These are phyloP conservation scores for Phlyctochytrium arcticum DNA, from an alignment of 192 early-diverging fungal species.

Conservation along the genomic window DNA sequence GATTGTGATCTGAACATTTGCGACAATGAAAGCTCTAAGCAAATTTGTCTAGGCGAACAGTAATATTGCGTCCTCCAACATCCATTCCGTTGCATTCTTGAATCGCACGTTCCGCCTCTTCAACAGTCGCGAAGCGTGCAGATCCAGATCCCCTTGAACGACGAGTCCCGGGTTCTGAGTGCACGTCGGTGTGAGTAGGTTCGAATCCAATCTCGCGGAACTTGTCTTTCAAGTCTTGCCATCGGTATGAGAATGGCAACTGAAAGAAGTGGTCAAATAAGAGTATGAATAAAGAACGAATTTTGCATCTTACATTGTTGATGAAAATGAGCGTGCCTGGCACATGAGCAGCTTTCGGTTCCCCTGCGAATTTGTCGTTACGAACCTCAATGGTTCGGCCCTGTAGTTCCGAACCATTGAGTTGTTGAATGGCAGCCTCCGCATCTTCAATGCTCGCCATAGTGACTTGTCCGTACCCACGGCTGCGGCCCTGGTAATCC, in stretches of 20 bases:
- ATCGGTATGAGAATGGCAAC: conserved; percentile 46
- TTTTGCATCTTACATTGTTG: conserved; percentile 56
- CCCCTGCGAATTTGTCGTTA: conserved; percentile 40
- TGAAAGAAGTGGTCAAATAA: no score
- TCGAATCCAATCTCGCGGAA: conserved; percentile 43
- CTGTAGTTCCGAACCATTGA: conserved; percentile 38
- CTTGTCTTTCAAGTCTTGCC: conserved; percentile 55
- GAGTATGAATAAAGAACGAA: conserved; percentile 7
- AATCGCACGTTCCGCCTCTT: conserved; percentile 70
- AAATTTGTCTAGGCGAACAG: conserved; percentile 50
- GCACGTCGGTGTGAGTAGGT: conserved; percentile 48
- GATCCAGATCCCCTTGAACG: conserved; percentile 51
- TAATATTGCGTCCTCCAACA: conserved; percentile 40
- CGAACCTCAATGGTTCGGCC: conserved; percentile 46
- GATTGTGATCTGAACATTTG: no score
- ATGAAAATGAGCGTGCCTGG: conserved; percentile 62
- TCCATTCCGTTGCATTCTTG: conserved; percentile 38
- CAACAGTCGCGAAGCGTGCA: conserved; percentile 55
- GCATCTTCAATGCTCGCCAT: conserved; percentile 52
- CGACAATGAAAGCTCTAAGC: conserved; percentile 66
- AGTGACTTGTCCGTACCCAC: conserved; percentile 70
- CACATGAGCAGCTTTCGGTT: conserved; percentile 2
- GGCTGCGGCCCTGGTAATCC: conserved; percentile 59
- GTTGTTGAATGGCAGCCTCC: conserved; percentile 29
- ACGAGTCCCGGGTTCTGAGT: conserved; percentile 39